Conservation (phyloP, 805 yeast genomes). For the Spathaspora gorwiae region DNA sequence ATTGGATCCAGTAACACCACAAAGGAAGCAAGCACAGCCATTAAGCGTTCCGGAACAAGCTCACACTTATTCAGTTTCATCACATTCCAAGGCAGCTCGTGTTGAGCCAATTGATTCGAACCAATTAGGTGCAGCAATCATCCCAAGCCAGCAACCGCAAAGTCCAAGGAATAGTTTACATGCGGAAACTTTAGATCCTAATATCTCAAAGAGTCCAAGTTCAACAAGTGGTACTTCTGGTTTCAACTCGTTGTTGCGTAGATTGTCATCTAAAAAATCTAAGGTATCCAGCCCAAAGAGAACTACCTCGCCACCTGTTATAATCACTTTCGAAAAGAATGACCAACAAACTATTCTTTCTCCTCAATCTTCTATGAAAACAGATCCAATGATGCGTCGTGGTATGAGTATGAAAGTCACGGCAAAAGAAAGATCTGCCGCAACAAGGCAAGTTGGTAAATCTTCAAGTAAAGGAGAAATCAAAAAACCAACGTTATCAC, state of each 20-base stretch:
- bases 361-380: conserved; percentile 11
- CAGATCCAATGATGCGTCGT: conserved; percentile 50
- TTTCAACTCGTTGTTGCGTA: conserved; percentile 33
- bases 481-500: conserved; percentile 21
- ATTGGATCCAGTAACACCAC: conserved; percentile 3
- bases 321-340: neutral
- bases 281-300: conserved; percentile 12
- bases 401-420: conserved; percentile 62
- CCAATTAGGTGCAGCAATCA: conserved; percentile 7
- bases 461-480: conserved; percentile 45
- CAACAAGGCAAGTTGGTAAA: neutral
- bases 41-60: conserved; percentile 37
- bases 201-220: conserved; percentile 21
- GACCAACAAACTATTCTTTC: conserved; percentile 10
- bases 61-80: conserved; percentile 25
- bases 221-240: conserved; percentile 5
- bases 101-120: conserved; percentile 1
- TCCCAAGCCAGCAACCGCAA: conserved; percentile 26
- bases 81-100: conserved; percentile 9
- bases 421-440: conserved; percentile 44
- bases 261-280: conserved; percentile 30
- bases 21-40: conserved; percentile 8
- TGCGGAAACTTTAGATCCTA: conserved; percentile 23
- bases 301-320: conserved; percentile 1
- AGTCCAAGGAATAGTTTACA: conserved; percentile 18